Evolutionary conservation across 768 basidiomycete genomes (phyloP), one percentile per base, ranked within the genome.

Genomic region (Dendrothele bispora): DNA sequence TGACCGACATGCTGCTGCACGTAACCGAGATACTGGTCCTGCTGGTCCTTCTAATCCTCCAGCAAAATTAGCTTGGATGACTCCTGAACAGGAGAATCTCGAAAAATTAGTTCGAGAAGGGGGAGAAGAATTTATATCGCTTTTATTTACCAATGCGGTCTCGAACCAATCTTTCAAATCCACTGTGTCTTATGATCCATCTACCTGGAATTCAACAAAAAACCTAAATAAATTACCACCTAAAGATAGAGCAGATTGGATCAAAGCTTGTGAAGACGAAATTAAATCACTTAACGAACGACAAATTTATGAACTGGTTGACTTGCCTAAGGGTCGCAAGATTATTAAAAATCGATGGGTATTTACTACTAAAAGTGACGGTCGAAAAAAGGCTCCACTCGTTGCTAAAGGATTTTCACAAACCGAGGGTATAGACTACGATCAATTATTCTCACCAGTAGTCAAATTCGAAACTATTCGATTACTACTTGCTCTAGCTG

Each of bases 371-470:
- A 80, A 80, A 56, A 58, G 59, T 3, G 59, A 78, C 29, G 60
- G 63, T n/a, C 52, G 63, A 6, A 67, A 66, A 59, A 74, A 77
- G 55, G 69, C 65, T 15, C 46, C 69, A 27, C 48, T 77, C 15
- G 72, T 74, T 24, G 74, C 74, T 2, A 61, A 72, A 51, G 65
- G 66, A 4, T 73, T 62, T 57, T 55, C 53, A 26, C 73, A 77
- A 47, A 54, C 54, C 14, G 63, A 63, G 30, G 73, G 75, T 0
- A 48, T 64, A 47, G 72, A 75, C 49, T 75, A 59, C 54, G 57
- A 55, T 40, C 65, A 75, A 43, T 68, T 64, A 2, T 72, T 64
- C 59, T 62, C 74, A 17, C 61, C 66, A 3, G 62, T 61, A 15
- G 43, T 51, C 21, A 39, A 52, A 17, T 50, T 39, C 34, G 61